A percentile compares a stretch with the other conserved stretches of the same genome.
phyloP scores from a whole-genome alignment of 2,329 filamentous ascomycete species.

The Aspergillus amoenus region DNA sequence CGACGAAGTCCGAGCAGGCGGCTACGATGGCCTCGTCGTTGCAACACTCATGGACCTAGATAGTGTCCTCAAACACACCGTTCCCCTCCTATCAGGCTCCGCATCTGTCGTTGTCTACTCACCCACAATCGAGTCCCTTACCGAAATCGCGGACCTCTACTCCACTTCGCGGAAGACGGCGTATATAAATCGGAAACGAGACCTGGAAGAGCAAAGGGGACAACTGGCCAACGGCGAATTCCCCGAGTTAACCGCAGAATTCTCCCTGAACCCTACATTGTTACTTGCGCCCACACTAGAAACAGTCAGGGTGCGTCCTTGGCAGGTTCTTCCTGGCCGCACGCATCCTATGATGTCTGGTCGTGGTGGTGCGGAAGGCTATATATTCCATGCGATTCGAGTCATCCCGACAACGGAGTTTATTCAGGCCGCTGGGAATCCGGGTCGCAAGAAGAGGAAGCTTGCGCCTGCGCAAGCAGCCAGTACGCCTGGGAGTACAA shows the following conservation, averaged over 20 bases:
- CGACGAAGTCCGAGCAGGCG: conserved; percentile 70
- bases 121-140: conserved; percentile 75
- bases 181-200: conserved; percentile 51
- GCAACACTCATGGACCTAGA: conserved; percentile 79
- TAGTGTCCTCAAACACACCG: conserved; percentile 69
- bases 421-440: conserved; percentile 79
- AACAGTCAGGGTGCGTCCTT: conserved; percentile 72
- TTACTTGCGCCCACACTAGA: conserved; percentile 78
- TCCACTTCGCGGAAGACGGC: conserved; percentile 75
- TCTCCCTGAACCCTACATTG: conserved; percentile 82
- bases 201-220: conserved; percentile 23
- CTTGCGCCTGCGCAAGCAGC: conserved; percentile 33
- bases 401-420: conserved; percentile 77
- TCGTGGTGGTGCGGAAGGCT: conserved; percentile 84
- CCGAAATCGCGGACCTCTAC: conserved; percentile 77
- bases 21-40: conserved; percentile 79
- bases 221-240: conserved; percentile 18
- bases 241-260: conserved; percentile 58
- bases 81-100: conserved; percentile 80
- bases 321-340: conserved; percentile 87
- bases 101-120: conserved; percentile 85
- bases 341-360: conserved; percentile 95
- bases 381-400: conserved; percentile 78
- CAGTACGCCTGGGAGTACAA: conserved; percentile 19
- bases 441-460: conserved; percentile 65